Evolutionary conservation across 2,329 filamentous ascomycete species (phyloP), one percentile per base, ranked within the genome.

Genomic region (Phialophora verrucosa): DNA sequence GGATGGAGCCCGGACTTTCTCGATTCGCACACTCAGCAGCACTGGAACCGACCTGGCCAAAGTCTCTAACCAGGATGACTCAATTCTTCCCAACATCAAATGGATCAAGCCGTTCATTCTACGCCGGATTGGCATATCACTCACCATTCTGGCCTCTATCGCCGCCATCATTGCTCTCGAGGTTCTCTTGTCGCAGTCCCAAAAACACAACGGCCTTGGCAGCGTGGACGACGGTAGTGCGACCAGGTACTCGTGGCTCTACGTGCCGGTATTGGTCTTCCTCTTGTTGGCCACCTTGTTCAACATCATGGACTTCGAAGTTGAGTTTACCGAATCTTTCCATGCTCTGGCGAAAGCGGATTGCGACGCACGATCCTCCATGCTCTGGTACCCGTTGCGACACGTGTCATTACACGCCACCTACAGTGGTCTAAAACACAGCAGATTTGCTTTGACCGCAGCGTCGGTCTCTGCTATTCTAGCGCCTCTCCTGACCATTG

Each of bases 401-500:
- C 65, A 66, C 49, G 27, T 68, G 11, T 65, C 68, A 1, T 4
- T 66, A 4, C 63, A 70, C 38, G 62, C 68, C 8, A 64, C 62
- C 20, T 67, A 64, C 53, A 63, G 64, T 27, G 68, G 65, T 20
- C 38, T 70, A 20, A 59, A 55, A 35, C 68, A 68, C 47, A 60
- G 56, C 54, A 55, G 65, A n/a, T 67, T 69, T 51, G 67, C 67
- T 17, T 58, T 71, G 42, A 66, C 58, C 12, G 65, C 65, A 23
- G 65, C 69, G n/a, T 75, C 69, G 29, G 51, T 67, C 12, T 65
- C 71, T 47, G 69, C 71, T 12, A 61, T 69, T 58, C 63, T 74
- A n/a, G 66, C 71, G 17, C 67, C 71, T 11, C 69, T 73, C 2
- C 61, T 74, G 31, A 72, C 71, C 47, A 71, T 74, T 42, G 64